phyloP scores from a whole-genome alignment of 495 filamentous ascomycete species.

The Podospora pseudopauciseta region DNA sequence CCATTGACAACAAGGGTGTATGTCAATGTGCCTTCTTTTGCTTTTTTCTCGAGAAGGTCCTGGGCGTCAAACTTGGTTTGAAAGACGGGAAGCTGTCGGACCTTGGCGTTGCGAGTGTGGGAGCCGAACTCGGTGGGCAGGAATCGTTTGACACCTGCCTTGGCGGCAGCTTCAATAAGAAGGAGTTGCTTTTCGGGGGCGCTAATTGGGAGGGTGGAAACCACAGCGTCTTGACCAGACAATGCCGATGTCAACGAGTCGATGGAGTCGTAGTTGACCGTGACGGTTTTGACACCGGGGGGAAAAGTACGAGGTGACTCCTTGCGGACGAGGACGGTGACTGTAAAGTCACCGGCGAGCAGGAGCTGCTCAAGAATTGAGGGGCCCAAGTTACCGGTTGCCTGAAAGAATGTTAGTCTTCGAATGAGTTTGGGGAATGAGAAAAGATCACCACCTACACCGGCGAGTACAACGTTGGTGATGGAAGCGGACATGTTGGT shows the following conservation, averaged over 20 bases:
- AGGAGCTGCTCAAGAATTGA: slow-evolving; percentile 48
- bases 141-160: slow-evolving; percentile 36
- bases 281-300: slow-evolving; percentile 38
- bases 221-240: slow-evolving; percentile 50
- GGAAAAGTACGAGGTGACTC: slow-evolving; percentile 36
- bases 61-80: slow-evolving; percentile 41
- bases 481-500: slow-evolving; percentile 24
- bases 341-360: slow-evolving; percentile 48
- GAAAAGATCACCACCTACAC: slow-evolving; percentile 32
- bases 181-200: slow-evolving; percentile 40
- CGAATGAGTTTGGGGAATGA: not conserved
- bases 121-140: slow-evolving; percentile 56
- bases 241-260: slow-evolving; percentile 49
- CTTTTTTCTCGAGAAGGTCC: slow-evolving; percentile 37
- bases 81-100: slow-evolving; percentile 38
- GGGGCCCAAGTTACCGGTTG: slow-evolving; percentile 53
- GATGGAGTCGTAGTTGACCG: slow-evolving; percentile 52
- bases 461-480: slow-evolving; percentile 47
- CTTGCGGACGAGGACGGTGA: slow-evolving; percentile 53
- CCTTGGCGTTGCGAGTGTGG: slow-evolving; percentile 29
- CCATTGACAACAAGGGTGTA: slow-evolving; percentile 47
- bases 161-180: slow-evolving; percentile 57
- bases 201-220: slow-evolving; percentile 43
- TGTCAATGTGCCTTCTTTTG: slow-evolving; percentile 35
- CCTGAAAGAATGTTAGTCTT: slow-evolving; percentile 31